phyloP scores from a whole-genome alignment of 805 yeast genomes.

The Pichia nanzhaoensis region DNA sequence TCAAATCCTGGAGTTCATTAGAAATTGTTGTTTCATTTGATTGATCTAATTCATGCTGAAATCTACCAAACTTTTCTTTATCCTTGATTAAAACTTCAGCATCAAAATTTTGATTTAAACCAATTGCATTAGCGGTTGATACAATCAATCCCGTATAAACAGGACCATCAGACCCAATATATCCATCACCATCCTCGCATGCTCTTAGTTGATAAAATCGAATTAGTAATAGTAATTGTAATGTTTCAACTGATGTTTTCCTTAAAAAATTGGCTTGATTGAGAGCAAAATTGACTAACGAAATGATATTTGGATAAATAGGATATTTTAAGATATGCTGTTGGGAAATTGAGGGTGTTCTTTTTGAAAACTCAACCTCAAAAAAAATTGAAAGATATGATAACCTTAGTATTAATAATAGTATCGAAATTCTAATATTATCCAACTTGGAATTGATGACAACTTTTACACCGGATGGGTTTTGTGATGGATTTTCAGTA shows the following conservation, averaged over 20 bases:
- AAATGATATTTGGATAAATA: constrained; percentile 33
- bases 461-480: constrained; percentile 1
- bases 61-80: background rate
- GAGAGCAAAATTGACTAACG: constrained; percentile 34
- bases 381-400: constrained; percentile 23
- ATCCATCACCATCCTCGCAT: constrained; percentile 47
- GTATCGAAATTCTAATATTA: constrained; percentile 19
- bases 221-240: constrained; percentile 37
- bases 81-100: background rate
- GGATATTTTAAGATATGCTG: constrained; percentile 29
- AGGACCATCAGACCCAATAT: constrained; percentile 35
- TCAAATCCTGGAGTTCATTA: background rate
- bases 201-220: constrained; percentile 36
- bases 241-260: constrained; percentile 34
- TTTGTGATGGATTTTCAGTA: background rate
- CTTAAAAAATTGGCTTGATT: constrained; percentile 34
- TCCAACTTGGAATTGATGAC: constrained; percentile 16
- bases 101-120: constrained; percentile 35
- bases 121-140: constrained; percentile 38
- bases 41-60: too few species aligned
- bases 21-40: too few species aligned
- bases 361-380: constrained; percentile 12
- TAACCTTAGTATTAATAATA: constrained; percentile 25
- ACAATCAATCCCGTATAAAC: constrained; percentile 32
- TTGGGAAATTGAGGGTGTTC: background rate